phyloP scores from a whole-genome alignment of 176 grass and related monocot genomes.

The Aegilops tauschii region DNA sequence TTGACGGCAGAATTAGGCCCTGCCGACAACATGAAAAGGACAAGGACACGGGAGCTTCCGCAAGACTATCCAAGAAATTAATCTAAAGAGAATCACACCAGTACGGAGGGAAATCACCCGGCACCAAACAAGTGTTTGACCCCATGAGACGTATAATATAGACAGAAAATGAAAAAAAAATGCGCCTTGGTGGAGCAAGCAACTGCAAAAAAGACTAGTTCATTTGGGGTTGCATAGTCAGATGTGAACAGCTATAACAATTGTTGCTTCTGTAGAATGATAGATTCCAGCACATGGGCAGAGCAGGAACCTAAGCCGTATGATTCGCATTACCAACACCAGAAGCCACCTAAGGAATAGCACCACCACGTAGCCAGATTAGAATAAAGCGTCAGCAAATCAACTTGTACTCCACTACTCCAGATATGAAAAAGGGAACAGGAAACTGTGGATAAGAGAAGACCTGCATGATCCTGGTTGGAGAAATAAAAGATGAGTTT shows the following conservation, averaged over 20 bases:
- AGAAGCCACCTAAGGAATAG: constrained; percentile 39
- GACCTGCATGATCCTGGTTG: background rate
- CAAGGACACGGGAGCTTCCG: background rate
- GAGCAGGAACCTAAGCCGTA: background rate
- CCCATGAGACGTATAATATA: background rate
- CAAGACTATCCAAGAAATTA: constrained; percentile 14
- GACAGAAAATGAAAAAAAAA: background rate
- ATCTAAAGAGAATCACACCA: background rate
- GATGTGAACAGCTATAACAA: constrained; percentile 1
- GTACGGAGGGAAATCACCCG: background rate
- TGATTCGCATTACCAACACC: constrained; percentile 23
- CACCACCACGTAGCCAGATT: background rate
- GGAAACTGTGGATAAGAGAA: background rate
- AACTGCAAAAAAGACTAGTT: constrained; percentile 12
- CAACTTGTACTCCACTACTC: constrained; percentile 7
- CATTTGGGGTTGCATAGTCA: constrained; percentile 20
- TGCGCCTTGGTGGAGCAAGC: constrained; percentile 37
- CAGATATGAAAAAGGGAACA: background rate
- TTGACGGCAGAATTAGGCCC: background rate
- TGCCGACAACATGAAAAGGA: constrained; percentile 21
- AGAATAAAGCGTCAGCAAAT: constrained; percentile 23
- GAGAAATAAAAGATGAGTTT: background rate
- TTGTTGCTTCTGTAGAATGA: background rate
- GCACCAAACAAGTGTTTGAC: constrained; percentile 21
- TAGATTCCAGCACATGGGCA: constrained; percentile 39